Base-by-base conservation (phyloP, 2,329 filamentous ascomycete genomes). In the Fusarium keratoplasticum region DNA sequence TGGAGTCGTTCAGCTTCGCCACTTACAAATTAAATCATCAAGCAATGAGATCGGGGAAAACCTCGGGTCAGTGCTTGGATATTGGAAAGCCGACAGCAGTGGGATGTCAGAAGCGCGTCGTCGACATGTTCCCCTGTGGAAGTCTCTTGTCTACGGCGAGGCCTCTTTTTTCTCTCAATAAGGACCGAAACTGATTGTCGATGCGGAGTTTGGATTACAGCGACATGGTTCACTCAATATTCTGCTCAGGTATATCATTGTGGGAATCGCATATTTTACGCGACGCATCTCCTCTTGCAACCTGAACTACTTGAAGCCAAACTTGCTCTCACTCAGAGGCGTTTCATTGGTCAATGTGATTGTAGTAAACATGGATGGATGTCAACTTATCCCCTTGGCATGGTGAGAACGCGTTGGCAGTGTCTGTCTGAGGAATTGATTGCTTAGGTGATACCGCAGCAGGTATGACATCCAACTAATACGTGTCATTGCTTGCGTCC, bases 401-500 rank as follows among this genome's bases (percentile, higher is more conserved):
- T 3, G 8, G 8, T 25, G 42, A 9, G 22, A 25, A 10, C 22
- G 8, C 3, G 25, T 18, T 47, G 22, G 0, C 14, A 25, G 22
- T 18, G 13, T 47, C 22, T 10, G 14, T 22, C 20, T 44, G 6
- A 14, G 22, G 1, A 18, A 6, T 16, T 27, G 4, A 18, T 10
- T 8, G 2, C 16, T 27, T 6, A 18, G 2, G 7, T 10, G 22
- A 22, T 18, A 16, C 22, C 10, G 8, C 4, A 47, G 6, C 2
- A 47, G 9, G 4, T 7, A 18, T 3, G 14, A 4, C 14, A 9
- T 4, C 18, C 8, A 14, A 5, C 2, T 14, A 47, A 27, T 47
- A 5, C 14, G 14, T 1, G 1, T 14, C 8, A 25, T 9, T 2
- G 3, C 4, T 16, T 44, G 4, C 4, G 9, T 25, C 8, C 4